Conservation (phyloP, 192 early-diverging fungal genomes). For the Coemansia sp. region DNA sequence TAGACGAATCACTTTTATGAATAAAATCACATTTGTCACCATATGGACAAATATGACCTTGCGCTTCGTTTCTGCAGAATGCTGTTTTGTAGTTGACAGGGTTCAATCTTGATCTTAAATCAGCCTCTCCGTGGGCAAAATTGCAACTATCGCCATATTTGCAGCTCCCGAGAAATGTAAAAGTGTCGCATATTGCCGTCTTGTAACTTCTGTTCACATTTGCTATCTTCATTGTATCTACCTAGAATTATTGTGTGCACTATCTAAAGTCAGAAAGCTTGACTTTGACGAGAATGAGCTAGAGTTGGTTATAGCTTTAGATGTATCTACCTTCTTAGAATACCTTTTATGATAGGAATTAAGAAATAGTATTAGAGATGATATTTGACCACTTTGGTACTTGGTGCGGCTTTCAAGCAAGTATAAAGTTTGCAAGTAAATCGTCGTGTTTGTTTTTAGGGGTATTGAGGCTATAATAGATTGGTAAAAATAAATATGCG, state of each 20-base stretch:
- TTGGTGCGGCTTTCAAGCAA: background rate
- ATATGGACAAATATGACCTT: slow-evolving; percentile 22
- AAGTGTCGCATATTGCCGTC: slow-evolving; percentile 30
- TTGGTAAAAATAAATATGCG: background rate
- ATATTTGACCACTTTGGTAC: background rate
- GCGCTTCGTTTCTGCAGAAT: slow-evolving; percentile 26
- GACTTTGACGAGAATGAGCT: no score
- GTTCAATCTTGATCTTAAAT: slow-evolving; percentile 21
- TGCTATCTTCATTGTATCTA: background rate
- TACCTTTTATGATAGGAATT: background rate
- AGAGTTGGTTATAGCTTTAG: background rate
- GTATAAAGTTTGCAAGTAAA: background rate
- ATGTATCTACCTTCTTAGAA: background rate
- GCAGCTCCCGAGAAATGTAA: slow-evolving; percentile 6
- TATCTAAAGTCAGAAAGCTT: no score
- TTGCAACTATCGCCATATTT: slow-evolving; percentile 20
- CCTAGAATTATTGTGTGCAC: no score
- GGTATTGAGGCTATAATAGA: background rate
- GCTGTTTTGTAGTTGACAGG: slow-evolving; percentile 33
- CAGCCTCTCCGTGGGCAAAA: slow-evolving; percentile 37
- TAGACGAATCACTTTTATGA: slow-evolving; percentile 10
- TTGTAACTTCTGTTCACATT: slow-evolving; percentile 22
- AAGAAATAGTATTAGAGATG: background rate
- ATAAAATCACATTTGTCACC: slow-evolving; percentile 44
- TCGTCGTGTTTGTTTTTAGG: background rate